Base-by-base conservation (phyloP, 2,329 filamentous ascomycete species). In the Orbilia quercus region DNA sequence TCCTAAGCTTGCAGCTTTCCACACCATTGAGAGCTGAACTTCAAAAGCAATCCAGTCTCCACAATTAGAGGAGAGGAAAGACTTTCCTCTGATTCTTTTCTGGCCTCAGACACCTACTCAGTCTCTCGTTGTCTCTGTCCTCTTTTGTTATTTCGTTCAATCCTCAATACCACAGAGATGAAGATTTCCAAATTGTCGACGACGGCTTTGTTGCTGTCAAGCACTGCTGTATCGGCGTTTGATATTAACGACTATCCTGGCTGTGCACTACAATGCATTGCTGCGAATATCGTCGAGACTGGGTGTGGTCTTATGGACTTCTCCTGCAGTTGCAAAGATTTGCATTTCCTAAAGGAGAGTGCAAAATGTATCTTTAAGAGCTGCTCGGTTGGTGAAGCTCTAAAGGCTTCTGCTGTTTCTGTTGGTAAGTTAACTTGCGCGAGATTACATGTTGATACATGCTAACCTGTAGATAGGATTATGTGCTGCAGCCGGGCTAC, bases 311-410 rank as follows among this genome's bases (percentile, higher is more conserved):
- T 67, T 44, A 55, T 74, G 23, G 55, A 77, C 69, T 72, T 76
- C 58, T 16, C 48, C 34, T 77, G 76, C 42, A 69, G 67, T 57
- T 77, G 76, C 42, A 71, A 62, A 36, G 62, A 72, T 31, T n/a
- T 47, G 28, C 31, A 47, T 5, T 77, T 77, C 63, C 23, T 77
- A 9, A 31, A 11, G 36, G 16, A 23, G 3, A 67, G 75, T 34
- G 57, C 47, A 18, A 42, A 50, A 31, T 77, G 76, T 60, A 76
- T 77, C 23, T 62, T 44, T 16, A 20, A 22, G 2, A 25, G 1
- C 36, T 77, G 76, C 44, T 60, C 59, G n/a, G 2, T 65, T 12
- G 12, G 7, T 16, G 67, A 72, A 45, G 60, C 67, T n/a, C n/a
- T 65, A 6, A 72, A 72, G 20, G 67, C 67, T 25, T 55, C 57